These are phyloP conservation scores for Solanum aculeatissimum DNA, from an alignment of 305 asterid species.

Conservation along the genomic window DNA sequence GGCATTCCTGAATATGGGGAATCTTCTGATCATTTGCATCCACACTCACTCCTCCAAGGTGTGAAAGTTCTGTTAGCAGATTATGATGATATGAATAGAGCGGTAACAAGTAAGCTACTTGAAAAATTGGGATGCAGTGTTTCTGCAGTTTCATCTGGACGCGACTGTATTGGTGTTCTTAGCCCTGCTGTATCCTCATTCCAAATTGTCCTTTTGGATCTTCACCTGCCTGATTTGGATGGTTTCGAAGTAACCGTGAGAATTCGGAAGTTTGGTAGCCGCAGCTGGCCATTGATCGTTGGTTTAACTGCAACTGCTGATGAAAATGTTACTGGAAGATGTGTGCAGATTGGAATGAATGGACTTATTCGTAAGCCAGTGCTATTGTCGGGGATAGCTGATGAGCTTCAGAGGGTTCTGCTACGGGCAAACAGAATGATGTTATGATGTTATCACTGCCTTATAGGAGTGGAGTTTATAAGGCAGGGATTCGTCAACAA, in stretches of 20 bases:
- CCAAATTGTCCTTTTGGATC: slow-evolving; percentile 74
- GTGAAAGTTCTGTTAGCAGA: slow-evolving; percentile 73
- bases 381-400: slow-evolving; percentile 30
- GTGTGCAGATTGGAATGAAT: slow-evolving; percentile 35
- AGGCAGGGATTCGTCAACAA: background rate
- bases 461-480: background rate
- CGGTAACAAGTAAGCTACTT: slow-evolving; percentile 68
- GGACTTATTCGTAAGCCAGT: slow-evolving; percentile 40
- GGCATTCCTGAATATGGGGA: slow-evolving; percentile 52
- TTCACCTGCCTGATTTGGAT: slow-evolving; percentile 78
- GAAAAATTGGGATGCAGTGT: slow-evolving; percentile 84
- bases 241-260: slow-evolving; percentile 71
- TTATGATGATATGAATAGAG: slow-evolving; percentile 65
- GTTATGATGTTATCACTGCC: slow-evolving; percentile 8
- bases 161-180: slow-evolving; percentile 56
- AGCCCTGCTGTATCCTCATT: slow-evolving; percentile 42
- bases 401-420: slow-evolving; percentile 29
- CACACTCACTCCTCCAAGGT: slow-evolving; percentile 58
- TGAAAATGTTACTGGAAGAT: slow-evolving; percentile 16
- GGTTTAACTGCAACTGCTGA: slow-evolving; percentile 53
- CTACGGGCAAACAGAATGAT: slow-evolving; percentile 32
- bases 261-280: slow-evolving; percentile 68
- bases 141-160: slow-evolving; percentile 66
- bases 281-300: slow-evolving; percentile 70
- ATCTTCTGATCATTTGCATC: slow-evolving; percentile 35